A percentile compares a stretch with the other conserved stretches of the same genome.
Conservation (phyloP, 2,329 filamentous ascomycete genomes). For the Chaetomium strumarium region DNA sequence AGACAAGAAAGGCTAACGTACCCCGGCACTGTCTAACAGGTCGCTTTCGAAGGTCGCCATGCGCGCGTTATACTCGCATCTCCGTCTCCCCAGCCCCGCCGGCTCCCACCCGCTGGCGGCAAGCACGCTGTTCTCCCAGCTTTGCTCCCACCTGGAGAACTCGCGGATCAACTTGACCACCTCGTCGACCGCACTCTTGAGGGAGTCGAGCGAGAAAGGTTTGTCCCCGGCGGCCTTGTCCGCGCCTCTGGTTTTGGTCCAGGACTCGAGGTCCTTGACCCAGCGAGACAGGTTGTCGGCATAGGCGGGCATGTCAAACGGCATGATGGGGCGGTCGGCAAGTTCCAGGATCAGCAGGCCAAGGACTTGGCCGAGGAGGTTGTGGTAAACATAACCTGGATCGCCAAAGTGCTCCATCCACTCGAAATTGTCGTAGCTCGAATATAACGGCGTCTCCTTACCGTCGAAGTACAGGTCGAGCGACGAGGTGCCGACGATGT, state of each 20-base stretch:
- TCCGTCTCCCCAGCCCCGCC: constrained; percentile 56
- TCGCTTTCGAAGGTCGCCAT: constrained; percentile 78
- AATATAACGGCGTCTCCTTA: constrained; percentile 63
- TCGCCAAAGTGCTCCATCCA: constrained; percentile 80
- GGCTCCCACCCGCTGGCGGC: constrained; percentile 71
- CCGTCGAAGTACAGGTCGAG: constrained; percentile 77
- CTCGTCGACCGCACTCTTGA: constrained; percentile 57
- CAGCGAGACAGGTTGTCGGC: constrained; percentile 59
- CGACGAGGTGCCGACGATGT: constrained; percentile 82
- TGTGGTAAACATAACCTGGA: constrained; percentile 76
- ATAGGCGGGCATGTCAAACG: constrained; percentile 74
- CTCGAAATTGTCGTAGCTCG: constrained; percentile 83
- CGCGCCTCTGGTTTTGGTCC: constrained; percentile 51
- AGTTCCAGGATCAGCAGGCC: constrained; percentile 80
- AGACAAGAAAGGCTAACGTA: constrained; percentile 44
- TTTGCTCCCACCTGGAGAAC: constrained; percentile 70
- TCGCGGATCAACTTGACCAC: constrained; percentile 54
- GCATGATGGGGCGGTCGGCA: constrained; percentile 71
- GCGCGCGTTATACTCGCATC: constrained; percentile 71
- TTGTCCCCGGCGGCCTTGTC: constrained; percentile 26
- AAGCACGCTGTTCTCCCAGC: constrained; percentile 70
- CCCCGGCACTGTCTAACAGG: constrained; percentile 74
- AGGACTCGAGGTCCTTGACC: constrained; percentile 60
- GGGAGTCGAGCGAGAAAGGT: constrained; percentile 48
- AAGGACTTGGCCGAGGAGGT: constrained; percentile 70